A percentile compares a stretch with the other conserved stretches of the same genome.
phyloP scores from a whole-genome alignment of 495 filamentous ascomycete genomes.

The Aspergillus kassunensis region DNA sequence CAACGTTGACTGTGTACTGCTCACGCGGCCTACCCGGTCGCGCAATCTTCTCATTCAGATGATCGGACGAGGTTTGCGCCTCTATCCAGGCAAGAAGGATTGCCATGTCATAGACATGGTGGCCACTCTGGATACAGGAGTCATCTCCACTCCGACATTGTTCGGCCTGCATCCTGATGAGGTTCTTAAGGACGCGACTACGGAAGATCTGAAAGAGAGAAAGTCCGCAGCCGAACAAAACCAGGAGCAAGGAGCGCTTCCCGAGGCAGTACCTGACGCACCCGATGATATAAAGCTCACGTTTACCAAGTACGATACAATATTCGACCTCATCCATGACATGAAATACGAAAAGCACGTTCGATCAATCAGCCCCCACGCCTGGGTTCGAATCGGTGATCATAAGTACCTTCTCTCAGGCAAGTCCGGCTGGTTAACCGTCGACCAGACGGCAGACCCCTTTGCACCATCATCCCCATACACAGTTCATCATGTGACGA shows the following conservation, averaged over 20 bases:
- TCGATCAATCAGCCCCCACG: constrained; percentile 61
- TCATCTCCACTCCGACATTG: constrained; percentile 85
- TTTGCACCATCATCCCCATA: constrained; percentile 10
- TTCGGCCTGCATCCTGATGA: constrained; percentile 91
- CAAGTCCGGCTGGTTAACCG: constrained; percentile 47
- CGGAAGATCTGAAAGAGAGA: constrained; percentile 52
- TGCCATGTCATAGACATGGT: constrained; percentile 99
- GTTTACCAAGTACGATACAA: constrained; percentile 85
- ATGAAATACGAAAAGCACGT: constrained; percentile 73
- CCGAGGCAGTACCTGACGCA: background rate
- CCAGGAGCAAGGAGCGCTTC: background rate
- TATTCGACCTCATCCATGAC: constrained; percentile 86
- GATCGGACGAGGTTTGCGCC: constrained; percentile 90
- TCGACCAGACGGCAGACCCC: constrained; percentile 44
- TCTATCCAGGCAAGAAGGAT: constrained; percentile 74
- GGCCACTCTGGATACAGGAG: constrained; percentile 69
- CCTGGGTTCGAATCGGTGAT: constrained; percentile 74
- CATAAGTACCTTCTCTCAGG: constrained; percentile 62
- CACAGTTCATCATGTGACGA: constrained; percentile 32
- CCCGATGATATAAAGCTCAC: constrained; percentile 31
- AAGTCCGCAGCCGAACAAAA: constrained; percentile 33
- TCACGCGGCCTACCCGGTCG: constrained; percentile 86
- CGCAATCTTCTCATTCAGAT: constrained; percentile 92
- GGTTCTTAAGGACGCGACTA: constrained; percentile 58
- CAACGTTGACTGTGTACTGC: constrained; percentile 89